Evolutionary conservation across 2,329 filamentous ascomycete species (phyloP).

Genomic region (Furcasterigmium sp.): DNA sequence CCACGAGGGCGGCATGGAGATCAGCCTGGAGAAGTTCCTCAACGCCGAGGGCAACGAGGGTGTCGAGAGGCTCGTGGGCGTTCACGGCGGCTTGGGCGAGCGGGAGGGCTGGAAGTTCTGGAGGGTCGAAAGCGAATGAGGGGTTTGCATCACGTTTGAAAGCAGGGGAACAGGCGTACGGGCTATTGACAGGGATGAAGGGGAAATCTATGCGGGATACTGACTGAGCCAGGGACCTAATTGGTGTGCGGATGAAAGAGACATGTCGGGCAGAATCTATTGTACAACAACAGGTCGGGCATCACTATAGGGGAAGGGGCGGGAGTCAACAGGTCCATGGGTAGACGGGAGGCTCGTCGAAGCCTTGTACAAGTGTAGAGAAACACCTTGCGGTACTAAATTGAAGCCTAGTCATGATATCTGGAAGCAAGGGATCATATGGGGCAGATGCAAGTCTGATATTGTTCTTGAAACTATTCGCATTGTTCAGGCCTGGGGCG

Average conservation of each 20-base stretch:
- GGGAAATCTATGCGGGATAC: not conserved
- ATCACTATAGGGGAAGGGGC: too few species aligned
- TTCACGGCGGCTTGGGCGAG: conserved; percentile 62
- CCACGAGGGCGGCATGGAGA: conserved; percentile 79
- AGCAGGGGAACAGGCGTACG: conserved; percentile 6
- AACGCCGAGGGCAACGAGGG: conserved; percentile 79
- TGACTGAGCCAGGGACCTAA: not conserved
- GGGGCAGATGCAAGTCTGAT: too few species aligned
- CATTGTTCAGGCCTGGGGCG: too few species aligned
- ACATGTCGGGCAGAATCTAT: not conserved
- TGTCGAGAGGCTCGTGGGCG: conserved; percentile 79
- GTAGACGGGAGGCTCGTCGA: too few species aligned
- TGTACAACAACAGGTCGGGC: not conserved
- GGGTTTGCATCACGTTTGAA: not conserved
- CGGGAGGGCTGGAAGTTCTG: conserved; percentile 85
- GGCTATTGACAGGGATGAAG: not conserved
- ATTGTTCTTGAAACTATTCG: too few species aligned
- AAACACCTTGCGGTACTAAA: too few species aligned
- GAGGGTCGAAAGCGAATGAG: conserved; percentile 52
- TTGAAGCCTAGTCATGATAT: too few species aligned
- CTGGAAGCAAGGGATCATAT: not conserved
- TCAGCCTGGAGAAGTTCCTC: conserved; percentile 79
- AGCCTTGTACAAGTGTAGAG: too few species aligned
- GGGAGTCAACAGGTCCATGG: too few species aligned
- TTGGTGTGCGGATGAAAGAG: not conserved